These are phyloP conservation scores for Hysterium pulicare DNA, from an alignment of 2,329 filamentous ascomycete genomes.

Conservation along the genomic window DNA sequence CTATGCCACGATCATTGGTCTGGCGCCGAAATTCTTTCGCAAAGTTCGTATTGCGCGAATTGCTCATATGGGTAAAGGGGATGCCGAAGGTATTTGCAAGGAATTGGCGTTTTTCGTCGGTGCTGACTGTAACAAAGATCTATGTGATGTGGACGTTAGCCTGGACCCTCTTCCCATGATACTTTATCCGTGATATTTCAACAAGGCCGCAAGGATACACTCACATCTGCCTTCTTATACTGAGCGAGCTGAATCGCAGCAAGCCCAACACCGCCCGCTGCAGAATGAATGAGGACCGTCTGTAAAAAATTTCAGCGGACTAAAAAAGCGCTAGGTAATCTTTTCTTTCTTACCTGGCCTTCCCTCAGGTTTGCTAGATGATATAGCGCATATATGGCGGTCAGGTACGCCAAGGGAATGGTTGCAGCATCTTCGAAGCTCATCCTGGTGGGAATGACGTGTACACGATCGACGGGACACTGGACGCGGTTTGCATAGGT, in stretches of 20 bases:
- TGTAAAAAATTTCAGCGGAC: not conserved
- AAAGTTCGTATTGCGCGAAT: not conserved
- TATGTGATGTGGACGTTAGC: no score
- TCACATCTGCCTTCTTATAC: slow-evolving; percentile 6
- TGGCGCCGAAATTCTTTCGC: not conserved
- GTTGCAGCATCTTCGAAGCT: slow-evolving; percentile 6
- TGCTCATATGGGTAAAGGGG: slow-evolving; percentile 1
- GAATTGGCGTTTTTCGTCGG: slow-evolving; percentile 5
- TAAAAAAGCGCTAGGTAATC: not conserved
- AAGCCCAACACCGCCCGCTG: slow-evolving; percentile 11
- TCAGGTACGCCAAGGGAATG: slow-evolving; percentile 1
- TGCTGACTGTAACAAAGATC: slow-evolving; percentile 10
- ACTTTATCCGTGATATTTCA: not conserved
- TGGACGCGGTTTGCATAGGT: slow-evolving; percentile 7
- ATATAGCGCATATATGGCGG: slow-evolving; percentile 2
- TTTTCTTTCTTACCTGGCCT: not conserved
- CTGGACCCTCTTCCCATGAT: no score
- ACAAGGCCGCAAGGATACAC: not conserved
- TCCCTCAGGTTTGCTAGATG: not conserved
- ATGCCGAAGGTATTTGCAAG: not conserved
- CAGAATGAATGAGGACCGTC: slow-evolving; percentile 22
- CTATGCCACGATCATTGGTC: slow-evolving; percentile 15
- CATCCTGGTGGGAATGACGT: not conserved
- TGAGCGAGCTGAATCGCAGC: slow-evolving; percentile 10
- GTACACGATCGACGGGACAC: not conserved